Base-by-base conservation (phyloP, 306 rosid species). In the Quercus gilva region DNA sequence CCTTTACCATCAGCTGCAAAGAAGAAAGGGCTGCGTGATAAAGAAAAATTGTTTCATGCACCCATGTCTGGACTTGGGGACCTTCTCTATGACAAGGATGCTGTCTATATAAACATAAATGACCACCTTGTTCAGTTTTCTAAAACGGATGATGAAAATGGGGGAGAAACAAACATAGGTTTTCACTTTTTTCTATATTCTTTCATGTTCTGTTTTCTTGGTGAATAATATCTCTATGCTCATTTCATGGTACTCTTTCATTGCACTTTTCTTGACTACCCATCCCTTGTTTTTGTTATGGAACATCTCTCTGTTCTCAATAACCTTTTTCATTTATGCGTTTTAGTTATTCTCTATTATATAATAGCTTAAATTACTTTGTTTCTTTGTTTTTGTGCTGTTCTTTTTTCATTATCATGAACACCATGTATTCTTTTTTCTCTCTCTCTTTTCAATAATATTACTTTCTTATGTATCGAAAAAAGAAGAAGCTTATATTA, bases 21-120 rank as follows among this genome's bases (percentile, higher is more conserved):
- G 88, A 95, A 90, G 96, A 92, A 95, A 82, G 99, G 99, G 19
- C 84, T 95, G 78, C 97, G 99, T 26, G 99, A 95, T 23, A 95
- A 87, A 88, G 98, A 95, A 74, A 95, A 86, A 78, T 82, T 91
- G 74, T 95, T 92, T 81, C 91, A 95, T 80, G 98, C 94, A 75
- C 99, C 99, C 52, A 92, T 92, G 99, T 95, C 99, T 77, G 99
- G 97, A 65, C 82, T 92, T 79, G 99, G 99, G 82, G 98, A 95
- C 85, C 97, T 95, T 79, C 70, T 92, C 81, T 92, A 95, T 55
- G 99, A 95, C 80, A 95, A 95, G 84, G 98, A 95, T 89, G 98
- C 97, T 76, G 94, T 90, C 60, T 95, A 95, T 87, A 87, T 95
- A 85, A 91, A 92, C 78, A 89, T 95, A 71, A 92, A 92, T 84